Evolutionary conservation across 257 asterid genomes (phyloP).

Genomic region (Solanum bulbocastanum): DNA sequence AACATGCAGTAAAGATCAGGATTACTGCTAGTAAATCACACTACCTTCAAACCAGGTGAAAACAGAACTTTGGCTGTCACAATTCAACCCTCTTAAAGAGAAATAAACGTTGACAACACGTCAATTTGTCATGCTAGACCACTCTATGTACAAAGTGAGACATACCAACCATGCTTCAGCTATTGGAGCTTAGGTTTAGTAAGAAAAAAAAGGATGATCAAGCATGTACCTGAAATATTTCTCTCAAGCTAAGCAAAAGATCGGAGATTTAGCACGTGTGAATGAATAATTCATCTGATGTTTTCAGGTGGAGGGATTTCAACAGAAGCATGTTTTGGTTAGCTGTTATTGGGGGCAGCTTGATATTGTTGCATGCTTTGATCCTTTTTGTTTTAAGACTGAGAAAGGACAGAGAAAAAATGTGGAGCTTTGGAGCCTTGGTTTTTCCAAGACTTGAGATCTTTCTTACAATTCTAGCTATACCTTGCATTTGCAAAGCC

Average conservation of each 20-base stretch:
- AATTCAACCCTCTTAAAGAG: not conserved
- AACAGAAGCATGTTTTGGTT: conserved; percentile 84
- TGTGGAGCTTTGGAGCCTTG: conserved; percentile 54
- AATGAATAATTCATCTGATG: not conserved
- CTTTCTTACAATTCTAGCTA: conserved; percentile 60
- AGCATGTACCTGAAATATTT: not conserved
- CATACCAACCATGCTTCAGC: not conserved
- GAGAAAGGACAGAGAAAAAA: conserved; percentile 31
- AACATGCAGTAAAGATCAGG: not conserved
- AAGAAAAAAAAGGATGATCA: not conserved
- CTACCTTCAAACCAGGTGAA: not conserved
- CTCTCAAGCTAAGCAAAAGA: not conserved
- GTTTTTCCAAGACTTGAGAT: conserved; percentile 72
- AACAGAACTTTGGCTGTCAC: not conserved
- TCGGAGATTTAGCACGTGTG: not conserved
- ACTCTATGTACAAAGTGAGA: not conserved
- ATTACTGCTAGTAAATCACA: not conserved
- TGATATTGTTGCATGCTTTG: conserved; percentile 44
- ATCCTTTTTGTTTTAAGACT: conserved; percentile 37
- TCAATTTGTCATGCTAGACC: not conserved
- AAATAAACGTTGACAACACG: not conserved
- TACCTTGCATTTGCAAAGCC: conserved; percentile 71
- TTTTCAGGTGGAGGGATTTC: conserved; percentile 82
- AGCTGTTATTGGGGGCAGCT: conserved; percentile 50
- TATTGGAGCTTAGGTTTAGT: not conserved